Conservation (phyloP, 2,329 filamentous ascomycete species). For the Apiospora kogelbergensis region DNA sequence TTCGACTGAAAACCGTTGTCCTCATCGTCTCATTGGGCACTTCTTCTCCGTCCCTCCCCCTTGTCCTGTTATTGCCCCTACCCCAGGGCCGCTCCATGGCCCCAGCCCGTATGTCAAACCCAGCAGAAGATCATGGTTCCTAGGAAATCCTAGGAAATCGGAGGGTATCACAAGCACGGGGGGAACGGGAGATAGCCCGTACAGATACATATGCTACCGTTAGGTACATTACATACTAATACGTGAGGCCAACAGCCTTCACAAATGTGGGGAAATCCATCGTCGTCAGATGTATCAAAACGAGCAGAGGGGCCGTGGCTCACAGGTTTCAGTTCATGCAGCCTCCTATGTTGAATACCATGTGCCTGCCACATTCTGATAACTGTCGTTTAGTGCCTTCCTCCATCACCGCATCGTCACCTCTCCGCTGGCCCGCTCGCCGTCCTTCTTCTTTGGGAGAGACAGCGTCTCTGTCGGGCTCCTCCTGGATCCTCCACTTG, state of each 20-base stretch:
- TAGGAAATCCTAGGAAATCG: neutral
- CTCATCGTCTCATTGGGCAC: neutral
- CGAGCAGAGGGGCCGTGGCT: slow-evolving; percentile 2
- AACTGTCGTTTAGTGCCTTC: neutral
- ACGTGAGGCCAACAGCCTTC: neutral
- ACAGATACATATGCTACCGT: neutral
- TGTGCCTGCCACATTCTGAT: neutral
- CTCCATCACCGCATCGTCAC: neutral
- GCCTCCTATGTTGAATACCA: neutral
- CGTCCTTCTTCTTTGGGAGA: neutral
- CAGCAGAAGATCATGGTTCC: slow-evolving; percentile 2
- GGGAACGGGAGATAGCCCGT: neutral
- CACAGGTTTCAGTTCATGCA: slow-evolving; percentile 6
- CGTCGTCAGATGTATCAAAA: neutral
- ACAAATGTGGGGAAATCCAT: neutral
- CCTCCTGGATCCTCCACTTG: neutral
- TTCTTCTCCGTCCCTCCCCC: neutral
- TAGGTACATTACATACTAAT: no score
- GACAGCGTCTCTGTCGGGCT: neutral
- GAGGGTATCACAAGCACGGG: neutral
- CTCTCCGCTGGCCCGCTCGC: neutral
- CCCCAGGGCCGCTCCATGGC: neutral
- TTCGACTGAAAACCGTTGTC: neutral
- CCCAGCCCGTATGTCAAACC: neutral
- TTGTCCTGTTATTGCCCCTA: neutral